Evolutionary conservation across 192 early-diverging fungal genomes (phyloP), one percentile per base, ranked within the genome.

Genomic region (Spizellomyces sp.): DNA sequence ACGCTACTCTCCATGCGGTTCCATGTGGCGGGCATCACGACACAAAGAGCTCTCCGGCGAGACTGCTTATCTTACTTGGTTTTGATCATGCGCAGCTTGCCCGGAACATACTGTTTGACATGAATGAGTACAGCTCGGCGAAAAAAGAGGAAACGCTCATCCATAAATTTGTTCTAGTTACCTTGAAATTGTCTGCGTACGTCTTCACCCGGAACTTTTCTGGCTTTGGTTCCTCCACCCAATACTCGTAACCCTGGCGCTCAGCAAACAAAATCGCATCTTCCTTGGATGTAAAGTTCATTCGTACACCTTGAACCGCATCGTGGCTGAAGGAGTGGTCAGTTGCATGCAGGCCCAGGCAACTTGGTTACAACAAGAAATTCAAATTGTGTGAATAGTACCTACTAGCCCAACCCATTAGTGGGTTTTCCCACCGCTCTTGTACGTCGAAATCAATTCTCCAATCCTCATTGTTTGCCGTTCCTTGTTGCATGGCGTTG

Each of bases 191-290:
- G 66, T 93, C 89, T 44, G 93, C 91, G 78, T 98, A 98, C 8
- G 82, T 74, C 86, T 95, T 97, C 66, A 88, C 85, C 73, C 87
- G 87, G 77, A 95, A 92, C 57, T 77, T 77, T 60, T 83, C 81
- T 75, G 87, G 81, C 74, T 95, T 90, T n/a, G 95, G 94, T 74
- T 96, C 93, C 75, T 96, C 91, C 21, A 98, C 89, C 82, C 88
- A 90, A 79, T 94, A 94, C 45, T 89, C 88, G 89, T 94, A 98
- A 5, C 95, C 95, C 81, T 97, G 94, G 66, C 92, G 91, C 77
- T 97, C 93, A n/a, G 94, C 96, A 85, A 99, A 99, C 47, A 85
- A 76, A 64, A 96, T 85, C 42, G 96, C 95, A 46, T 92, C 92
- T 71, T 99, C 94, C 79, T 92, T 94, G 43, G 84, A 79, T 19